These are phyloP conservation scores for Rhizophagus clarus DNA, from an alignment of 192 early-diverging fungal species.

Conservation along the genomic window DNA sequence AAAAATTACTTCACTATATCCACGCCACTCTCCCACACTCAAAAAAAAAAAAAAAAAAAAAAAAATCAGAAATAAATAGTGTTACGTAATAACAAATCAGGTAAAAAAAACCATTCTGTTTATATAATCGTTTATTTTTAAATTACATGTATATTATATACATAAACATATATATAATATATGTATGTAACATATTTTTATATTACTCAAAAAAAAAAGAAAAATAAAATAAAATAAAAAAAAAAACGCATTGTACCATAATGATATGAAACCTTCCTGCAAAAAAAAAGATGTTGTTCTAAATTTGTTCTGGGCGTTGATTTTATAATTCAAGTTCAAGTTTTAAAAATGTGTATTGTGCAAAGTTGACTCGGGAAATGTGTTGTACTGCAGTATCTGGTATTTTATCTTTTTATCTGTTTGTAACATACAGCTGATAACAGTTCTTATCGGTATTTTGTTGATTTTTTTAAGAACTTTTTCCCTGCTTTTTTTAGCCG, in stretches of 20 bases:
- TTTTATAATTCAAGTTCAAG: background rate
- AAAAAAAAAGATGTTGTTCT: too few species aligned
- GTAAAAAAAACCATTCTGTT: background rate
- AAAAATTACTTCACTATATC: background rate
- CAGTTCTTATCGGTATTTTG: constrained; percentile 4
- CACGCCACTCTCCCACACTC: background rate
- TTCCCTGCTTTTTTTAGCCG: background rate
- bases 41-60: background rate
- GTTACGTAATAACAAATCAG: background rate
- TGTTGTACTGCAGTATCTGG: background rate
- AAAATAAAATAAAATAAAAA: too few species aligned
- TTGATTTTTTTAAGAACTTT: background rate
- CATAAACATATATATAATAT: too few species aligned
- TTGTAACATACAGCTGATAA: constrained; percentile 14
- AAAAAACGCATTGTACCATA: too few species aligned
- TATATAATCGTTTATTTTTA: background rate
- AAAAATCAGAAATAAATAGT: background rate
- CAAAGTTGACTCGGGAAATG: background rate
- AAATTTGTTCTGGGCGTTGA: background rate
- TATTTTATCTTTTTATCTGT: constrained; percentile 22
- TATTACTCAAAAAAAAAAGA: too few species aligned
- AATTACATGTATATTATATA: too few species aligned
- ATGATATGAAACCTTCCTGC: too few species aligned
- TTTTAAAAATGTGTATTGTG: background rate
- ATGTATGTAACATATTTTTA: too few species aligned